A percentile compares a stretch with the other conserved stretches of the same genome.
Evolutionary conservation across 1,284 basidiomycete species (phyloP).

Genomic region (Rhodotorula sp.): DNA sequence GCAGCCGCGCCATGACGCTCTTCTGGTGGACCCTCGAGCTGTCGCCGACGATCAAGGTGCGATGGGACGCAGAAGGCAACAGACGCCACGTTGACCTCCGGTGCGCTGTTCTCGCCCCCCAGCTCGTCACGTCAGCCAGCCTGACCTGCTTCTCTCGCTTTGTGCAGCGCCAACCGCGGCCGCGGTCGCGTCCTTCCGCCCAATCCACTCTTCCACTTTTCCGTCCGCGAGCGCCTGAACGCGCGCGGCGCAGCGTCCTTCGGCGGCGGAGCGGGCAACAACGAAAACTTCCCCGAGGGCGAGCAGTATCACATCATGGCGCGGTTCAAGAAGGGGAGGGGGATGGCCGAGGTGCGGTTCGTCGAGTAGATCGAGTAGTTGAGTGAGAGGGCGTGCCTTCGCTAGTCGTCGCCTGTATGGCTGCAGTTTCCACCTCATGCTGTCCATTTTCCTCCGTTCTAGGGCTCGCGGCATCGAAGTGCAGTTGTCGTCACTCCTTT

Average conservation of each 20-base stretch:
- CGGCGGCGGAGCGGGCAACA: constrained; percentile 15
- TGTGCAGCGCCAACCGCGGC: constrained; percentile 23
- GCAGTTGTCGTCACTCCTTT: too few relatives aligned
- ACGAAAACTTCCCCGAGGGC: constrained; percentile 24
- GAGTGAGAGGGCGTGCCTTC: too few relatives aligned
- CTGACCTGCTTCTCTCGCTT: not conserved
- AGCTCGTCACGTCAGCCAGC: not conserved
- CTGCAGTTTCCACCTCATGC: not conserved
- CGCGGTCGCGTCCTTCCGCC: constrained; percentile 22
- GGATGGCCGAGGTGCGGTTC: constrained; percentile 6
- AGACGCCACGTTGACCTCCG: not conserved
- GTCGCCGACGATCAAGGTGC: constrained; percentile 17
- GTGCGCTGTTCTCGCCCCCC: constrained; percentile 1
- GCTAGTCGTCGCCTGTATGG: not conserved
- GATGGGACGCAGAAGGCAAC: constrained; percentile 27
- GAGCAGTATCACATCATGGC: constrained; percentile 13
- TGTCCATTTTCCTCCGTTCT: too few relatives aligned
- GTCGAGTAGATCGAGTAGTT: constrained; percentile 5
- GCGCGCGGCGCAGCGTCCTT: constrained; percentile 1
- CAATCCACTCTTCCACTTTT: constrained; percentile 22
- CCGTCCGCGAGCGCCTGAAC: constrained; percentile 18
- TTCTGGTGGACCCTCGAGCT: constrained; percentile 31
- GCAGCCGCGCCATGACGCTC: not conserved
- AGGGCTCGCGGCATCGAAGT: too few relatives aligned
- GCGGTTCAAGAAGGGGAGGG: constrained; percentile 5